Evolutionary conservation across 768 basidiomycete species (phyloP), one percentile per base, ranked within the genome.

Genomic region (Gymnopilus dilepis): DNA sequence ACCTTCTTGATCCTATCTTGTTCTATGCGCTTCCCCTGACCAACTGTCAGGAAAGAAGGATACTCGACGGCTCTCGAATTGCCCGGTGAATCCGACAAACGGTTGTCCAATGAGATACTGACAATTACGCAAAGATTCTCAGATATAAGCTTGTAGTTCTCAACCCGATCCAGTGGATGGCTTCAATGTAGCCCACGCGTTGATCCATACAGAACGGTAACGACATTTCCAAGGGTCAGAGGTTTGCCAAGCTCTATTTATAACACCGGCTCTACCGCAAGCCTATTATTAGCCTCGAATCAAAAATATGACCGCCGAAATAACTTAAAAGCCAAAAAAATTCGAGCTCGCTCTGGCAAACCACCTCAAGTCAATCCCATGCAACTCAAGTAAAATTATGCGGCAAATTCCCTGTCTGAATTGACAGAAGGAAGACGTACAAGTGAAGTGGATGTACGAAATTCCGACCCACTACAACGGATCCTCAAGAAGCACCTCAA

Each of bases 231-330:
- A 50, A 50, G n/a, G 47, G 4, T 17, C 30, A 31, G 45, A 47
- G 22, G 22, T 26, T 22, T 28, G 28, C 9, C 24, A 47, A 6
- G 13, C n/a, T 31, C 47, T 50, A 50, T 31, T 17, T 17, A 30
- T 50, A 30, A 9, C 8, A 28, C 15, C 17, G 6, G 24, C 28
- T 31, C 15, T 28, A n/a, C 28, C 8, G 5, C 22, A 5, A 24
- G 15, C 8, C 13, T 50, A 31, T 50, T 50, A 15, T 30, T 50
- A 50, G 17, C n/a, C 4, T 8, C 0, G 17, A n/a, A 31, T 4
- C 47, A 50, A 50, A 50, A 50, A 50, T 50, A 50, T 12, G 47
- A n/a, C 47, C 28, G 26, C 47, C 15, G 47, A 31, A 50, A 50
- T 50, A 50, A 50, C 47, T 50, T 17, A 31, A 37, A 37, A 37